phyloP scores from a whole-genome alignment of 106 monocot species.

The Xerophyta viscosa region DNA sequence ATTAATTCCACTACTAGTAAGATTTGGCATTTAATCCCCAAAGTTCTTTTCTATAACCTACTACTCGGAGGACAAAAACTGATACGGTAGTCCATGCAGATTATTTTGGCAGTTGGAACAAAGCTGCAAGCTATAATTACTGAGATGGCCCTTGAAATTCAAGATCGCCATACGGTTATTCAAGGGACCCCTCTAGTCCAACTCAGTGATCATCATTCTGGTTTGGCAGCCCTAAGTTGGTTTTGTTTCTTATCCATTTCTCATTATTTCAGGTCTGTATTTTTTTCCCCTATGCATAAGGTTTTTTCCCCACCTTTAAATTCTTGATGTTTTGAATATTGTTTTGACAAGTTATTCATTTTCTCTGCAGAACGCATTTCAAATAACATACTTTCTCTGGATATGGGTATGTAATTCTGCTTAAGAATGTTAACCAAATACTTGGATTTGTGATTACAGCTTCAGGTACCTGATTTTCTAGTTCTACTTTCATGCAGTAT shows the following conservation, averaged over 20 bases:
- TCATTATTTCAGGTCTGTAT: slow-evolving; percentile 68
- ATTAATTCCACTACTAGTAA: too few relatives aligned
- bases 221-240: slow-evolving; percentile 41
- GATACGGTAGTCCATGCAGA: slow-evolving; percentile 21
- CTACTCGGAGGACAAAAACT: slow-evolving; percentile 25
- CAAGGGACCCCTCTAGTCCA: slow-evolving; percentile 81
- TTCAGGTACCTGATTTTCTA: neutral
- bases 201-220: slow-evolving; percentile 57
- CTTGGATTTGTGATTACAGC: too few relatives aligned
- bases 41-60: slow-evolving; percentile 72
- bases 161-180: slow-evolving; percentile 54
- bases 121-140: slow-evolving; percentile 76
- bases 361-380: slow-evolving; percentile 77
- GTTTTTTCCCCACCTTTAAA: too few relatives aligned
- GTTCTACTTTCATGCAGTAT: slow-evolving; percentile 55
- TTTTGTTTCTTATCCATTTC: slow-evolving; percentile 66
- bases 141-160: slow-evolving; percentile 72
- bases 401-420: slow-evolving; percentile 56
- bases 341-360: slow-evolving; percentile 3
- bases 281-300: too few relatives aligned
- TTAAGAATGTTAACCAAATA: neutral
- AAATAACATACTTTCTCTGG: slow-evolving; percentile 78
- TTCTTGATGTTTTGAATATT: too few relatives aligned
- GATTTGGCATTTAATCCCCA: too few relatives aligned
- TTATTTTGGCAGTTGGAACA: slow-evolving; percentile 58